These are phyloP conservation scores for Apiospora hydei DNA, from an alignment of 2,329 filamentous ascomycete genomes.

Conservation along the genomic window DNA sequence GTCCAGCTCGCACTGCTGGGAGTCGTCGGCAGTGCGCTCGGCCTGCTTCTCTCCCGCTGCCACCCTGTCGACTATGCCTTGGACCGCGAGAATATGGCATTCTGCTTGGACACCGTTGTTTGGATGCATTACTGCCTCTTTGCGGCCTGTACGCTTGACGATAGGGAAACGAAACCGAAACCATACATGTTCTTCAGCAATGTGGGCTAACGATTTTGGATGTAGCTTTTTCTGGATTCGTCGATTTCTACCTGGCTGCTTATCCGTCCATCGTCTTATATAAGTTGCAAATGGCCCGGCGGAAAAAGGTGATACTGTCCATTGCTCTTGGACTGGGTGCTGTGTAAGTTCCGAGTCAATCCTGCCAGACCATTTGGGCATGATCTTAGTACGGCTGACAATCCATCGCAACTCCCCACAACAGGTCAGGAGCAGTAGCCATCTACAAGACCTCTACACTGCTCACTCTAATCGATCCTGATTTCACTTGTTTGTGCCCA, in stretches of 20 bases:
- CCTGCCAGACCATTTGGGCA: neutral
- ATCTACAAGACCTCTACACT: neutral
- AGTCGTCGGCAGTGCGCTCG: neutral
- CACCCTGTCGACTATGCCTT: neutral
- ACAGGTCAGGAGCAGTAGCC: neutral
- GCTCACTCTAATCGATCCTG: neutral
- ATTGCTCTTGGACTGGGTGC: conserved; percentile 9
- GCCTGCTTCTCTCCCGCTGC: conserved; percentile 10
- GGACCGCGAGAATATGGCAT: neutral
- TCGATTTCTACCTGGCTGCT: neutral
- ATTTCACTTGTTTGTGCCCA: conserved; percentile 2
- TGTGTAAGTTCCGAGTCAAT: neutral
- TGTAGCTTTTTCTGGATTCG: neutral
- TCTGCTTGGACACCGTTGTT: neutral
- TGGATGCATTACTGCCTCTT: neutral
- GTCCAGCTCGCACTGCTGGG: conserved; percentile 8
- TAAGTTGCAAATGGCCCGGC: neutral
- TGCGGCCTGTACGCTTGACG: conserved; percentile 42
- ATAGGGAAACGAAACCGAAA: neutral
- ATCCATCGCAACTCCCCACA: no score
- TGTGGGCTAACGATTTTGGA: neutral
- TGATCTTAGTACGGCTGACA: neutral
- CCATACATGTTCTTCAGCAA: neutral
- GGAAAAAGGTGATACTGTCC: neutral
- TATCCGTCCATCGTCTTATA: conserved; percentile 7